Evolutionary conservation across 2,329 filamentous ascomycete genomes (phyloP).

Genomic region (Colletotrichum tofieldiae): DNA sequence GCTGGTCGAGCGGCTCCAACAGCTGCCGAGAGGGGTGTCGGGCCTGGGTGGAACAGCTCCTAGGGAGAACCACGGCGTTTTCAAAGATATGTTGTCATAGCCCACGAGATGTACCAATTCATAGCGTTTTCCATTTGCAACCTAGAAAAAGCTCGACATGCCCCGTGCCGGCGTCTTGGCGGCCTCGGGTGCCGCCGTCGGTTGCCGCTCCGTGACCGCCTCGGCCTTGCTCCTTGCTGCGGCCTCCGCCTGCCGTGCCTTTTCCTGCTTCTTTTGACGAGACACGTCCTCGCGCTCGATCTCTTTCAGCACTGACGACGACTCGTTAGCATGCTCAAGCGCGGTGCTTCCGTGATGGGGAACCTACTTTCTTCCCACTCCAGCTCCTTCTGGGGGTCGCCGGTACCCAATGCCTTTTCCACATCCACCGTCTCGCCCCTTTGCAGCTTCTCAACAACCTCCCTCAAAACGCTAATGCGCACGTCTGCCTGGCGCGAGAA

Average conservation of each 20-base stretch:
- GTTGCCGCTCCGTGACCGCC: constrained; percentile 43
- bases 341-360: not conserved
- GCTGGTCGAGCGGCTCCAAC: constrained; percentile 67
- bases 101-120: constrained; percentile 25
- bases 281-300: constrained; percentile 75
- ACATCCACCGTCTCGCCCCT: constrained; percentile 87
- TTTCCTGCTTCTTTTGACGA: constrained; percentile 62
- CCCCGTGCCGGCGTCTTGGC: constrained; percentile 45
- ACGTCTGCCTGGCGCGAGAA: constrained; percentile 85
- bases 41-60: not conserved
- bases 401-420: constrained; percentile 84
- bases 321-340: constrained; percentile 39
- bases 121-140: constrained; percentile 47
- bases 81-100: constrained; percentile 75
- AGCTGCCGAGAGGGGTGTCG: constrained; percentile 43
- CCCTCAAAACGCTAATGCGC: constrained; percentile 81
- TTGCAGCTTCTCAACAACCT: constrained; percentile 81
- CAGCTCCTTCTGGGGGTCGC: constrained; percentile 80
- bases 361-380: constrained; percentile 89
- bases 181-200: constrained; percentile 33
- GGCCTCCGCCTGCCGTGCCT: constrained; percentile 47
- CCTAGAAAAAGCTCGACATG: constrained; percentile 68
- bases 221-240: constrained; percentile 44
- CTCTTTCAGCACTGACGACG: constrained; percentile 71
- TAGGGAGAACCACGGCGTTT: constrained; percentile 54